Evolutionary conservation across 2,329 filamentous ascomycete species (phyloP), one percentile per base, ranked within the genome.

Genomic region (Nothophoma quercina): DNA sequence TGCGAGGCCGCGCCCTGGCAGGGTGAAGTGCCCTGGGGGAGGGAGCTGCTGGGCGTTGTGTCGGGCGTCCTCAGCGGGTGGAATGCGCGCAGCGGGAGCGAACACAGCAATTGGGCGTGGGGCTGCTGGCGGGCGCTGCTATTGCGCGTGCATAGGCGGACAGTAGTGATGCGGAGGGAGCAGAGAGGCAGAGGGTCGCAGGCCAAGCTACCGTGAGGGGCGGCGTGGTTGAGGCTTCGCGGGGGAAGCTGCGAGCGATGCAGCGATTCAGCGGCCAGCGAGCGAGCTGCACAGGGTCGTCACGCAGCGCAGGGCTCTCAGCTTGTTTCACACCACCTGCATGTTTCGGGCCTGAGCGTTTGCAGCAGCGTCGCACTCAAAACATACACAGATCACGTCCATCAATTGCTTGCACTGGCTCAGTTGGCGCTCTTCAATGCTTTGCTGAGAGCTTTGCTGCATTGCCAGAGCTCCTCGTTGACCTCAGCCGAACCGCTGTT

Each of bases 1-100:
- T 60, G 63, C 56, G 57, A 56, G 29, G 61, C 63, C 56, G 26
- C 33, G 41, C 62, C 56, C 63, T 57, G 61, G n/a, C n/a, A n/a
- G 56, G 41, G 51, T 45, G 58, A 56, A 61, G 59, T 58, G 59
- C 26, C 39, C 40, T 50, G 39, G 51, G 48, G 25, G 23, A 23
- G 16, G 35, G 28, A 40, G 28, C 19, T 22, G 32, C 18, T 32
- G 41, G 34, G 42, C 15, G 22, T 12, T n/a, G 38, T 22, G 29
- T 2, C 22, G 15, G 29, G 23, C 32, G 26, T 36, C 47, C 23
- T 23, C 30, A 45, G 39, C n/a, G 58, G 32, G 30, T 16, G 25
- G 46, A 26, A 7, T 36, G 42, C 40, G 45, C 35, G 29, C 33
- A 35, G 33, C 32, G 35, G 33, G 39, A 48, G 26, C 30, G 10